These are phyloP conservation scores for Helianthus tuberosus DNA, from an alignment of 129 eudicot species.

Conservation along the genomic window DNA sequence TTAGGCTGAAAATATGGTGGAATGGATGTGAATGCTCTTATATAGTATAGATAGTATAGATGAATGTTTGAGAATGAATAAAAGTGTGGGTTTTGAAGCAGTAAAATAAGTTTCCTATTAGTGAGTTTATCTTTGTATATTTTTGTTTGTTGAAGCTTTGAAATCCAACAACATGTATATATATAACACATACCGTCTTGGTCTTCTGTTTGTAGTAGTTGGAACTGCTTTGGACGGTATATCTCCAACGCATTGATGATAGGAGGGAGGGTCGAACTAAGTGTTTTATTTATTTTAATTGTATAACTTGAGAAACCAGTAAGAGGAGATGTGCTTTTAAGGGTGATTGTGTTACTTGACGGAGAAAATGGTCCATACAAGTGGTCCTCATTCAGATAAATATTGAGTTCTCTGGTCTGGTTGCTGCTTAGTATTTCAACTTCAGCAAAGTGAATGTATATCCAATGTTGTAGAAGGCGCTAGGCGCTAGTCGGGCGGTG, in stretches of 20 bases:
- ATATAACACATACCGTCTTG: conserved; percentile 23
- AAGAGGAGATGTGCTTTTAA: not conserved
- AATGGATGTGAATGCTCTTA: no score
- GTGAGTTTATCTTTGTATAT: no score
- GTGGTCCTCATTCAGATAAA: conserved; percentile 27
- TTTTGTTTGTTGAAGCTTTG: no score
- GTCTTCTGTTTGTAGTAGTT: conserved; percentile 32
- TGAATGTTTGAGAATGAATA: no score
- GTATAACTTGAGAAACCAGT: not conserved
- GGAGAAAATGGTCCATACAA: conserved; percentile 21
- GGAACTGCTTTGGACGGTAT: conserved; percentile 18
- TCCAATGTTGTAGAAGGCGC: no score
- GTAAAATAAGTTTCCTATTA: no score
- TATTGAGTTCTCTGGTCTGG: conserved; percentile 38
- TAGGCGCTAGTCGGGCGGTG: no score
- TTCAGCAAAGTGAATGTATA: conserved; percentile 48
- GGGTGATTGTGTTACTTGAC: not conserved
- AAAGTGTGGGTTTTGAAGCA: no score
- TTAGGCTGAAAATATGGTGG: no score
- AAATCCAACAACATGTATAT: no score
- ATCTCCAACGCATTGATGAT: conserved; percentile 42
- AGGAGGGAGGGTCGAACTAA: conserved; percentile 40
- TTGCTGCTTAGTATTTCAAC: conserved; percentile 23
- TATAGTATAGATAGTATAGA: no score
- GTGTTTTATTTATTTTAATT: conserved; percentile 12